Conservation (phyloP, 495 filamentous ascomycete genomes). For the Aspergillus asperescens region DNA sequence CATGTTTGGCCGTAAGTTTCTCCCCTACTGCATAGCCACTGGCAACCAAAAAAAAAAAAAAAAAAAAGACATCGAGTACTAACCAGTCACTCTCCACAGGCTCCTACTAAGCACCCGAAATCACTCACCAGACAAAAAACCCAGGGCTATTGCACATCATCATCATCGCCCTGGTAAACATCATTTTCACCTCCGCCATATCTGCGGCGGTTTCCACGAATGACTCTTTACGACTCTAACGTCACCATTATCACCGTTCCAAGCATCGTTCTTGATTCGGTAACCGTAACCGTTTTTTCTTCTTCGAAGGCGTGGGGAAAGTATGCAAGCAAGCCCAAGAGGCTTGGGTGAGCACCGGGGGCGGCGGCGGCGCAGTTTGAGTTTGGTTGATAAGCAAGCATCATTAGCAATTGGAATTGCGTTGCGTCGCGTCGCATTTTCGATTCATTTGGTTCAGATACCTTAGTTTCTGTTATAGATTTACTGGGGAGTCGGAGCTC, state of each 20-base stretch:
- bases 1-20: constrained; percentile 68
- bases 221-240: constrained; percentile 10
- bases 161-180: neutral
- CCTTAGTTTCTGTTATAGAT: too few relatives aligned
- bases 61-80: too few relatives aligned
- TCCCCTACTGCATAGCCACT: too few relatives aligned
- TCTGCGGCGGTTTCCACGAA: constrained; percentile 2
- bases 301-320: neutral
- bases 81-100: constrained; percentile 18
- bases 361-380: neutral
- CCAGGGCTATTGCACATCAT: neutral
- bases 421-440: neutral
- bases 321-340: neutral
- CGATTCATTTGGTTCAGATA: too few relatives aligned
- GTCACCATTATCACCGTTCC: neutral
- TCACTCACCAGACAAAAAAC: too few relatives aligned
- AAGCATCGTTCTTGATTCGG: neutral
- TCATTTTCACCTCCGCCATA: neutral
- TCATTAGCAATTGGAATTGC: neutral
- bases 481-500: too few relatives aligned
- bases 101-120: constrained; percentile 30
- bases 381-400: too few relatives aligned
- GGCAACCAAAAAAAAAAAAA: too few relatives aligned
- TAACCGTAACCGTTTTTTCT: neutral
- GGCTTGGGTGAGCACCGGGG: neutral